A percentile compares a stretch with the other conserved stretches of the same genome.
Conservation (phyloP, 2,329 filamentous ascomycete genomes). For the Pseudogymnoascus sp. region DNA sequence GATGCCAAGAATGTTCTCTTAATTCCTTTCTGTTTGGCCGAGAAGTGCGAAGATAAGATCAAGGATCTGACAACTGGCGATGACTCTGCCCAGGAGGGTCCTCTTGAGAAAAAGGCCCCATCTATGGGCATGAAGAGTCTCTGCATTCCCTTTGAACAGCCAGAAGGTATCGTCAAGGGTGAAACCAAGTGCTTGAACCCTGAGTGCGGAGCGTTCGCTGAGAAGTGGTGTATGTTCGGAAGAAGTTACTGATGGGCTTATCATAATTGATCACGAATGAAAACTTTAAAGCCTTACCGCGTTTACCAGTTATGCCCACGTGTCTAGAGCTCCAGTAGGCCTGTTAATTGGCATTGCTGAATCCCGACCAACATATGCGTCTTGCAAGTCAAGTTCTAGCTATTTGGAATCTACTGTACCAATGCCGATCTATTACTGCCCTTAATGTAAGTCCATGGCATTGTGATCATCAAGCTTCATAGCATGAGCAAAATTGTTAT, state of each 20-base stretch:
- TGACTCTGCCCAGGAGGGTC: slow-evolving; percentile 39
- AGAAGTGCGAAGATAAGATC: slow-evolving; percentile 84
- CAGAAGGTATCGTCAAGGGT: slow-evolving; percentile 66
- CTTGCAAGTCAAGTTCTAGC: neutral
- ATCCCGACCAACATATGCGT: neutral
- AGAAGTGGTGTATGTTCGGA: slow-evolving; percentile 91
- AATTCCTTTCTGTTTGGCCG: slow-evolving; percentile 79
- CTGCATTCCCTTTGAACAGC: slow-evolving; percentile 81
- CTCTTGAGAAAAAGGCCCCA: slow-evolving; percentile 45
- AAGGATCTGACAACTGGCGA: slow-evolving; percentile 83
- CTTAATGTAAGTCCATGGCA: neutral
- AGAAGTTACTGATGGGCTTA: slow-evolving; percentile 39
- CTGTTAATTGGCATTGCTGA: neutral
- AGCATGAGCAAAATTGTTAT: neutral
- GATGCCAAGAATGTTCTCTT: slow-evolving; percentile 89
- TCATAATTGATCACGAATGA: neutral
- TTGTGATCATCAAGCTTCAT: neutral
- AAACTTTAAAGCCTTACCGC: neutral
- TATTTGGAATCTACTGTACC: neutral
- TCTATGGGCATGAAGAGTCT: slow-evolving; percentile 71
- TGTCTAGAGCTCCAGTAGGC: neutral
- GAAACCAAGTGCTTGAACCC: slow-evolving; percentile 91
- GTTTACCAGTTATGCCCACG: neutral
- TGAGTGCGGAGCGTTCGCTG: slow-evolving; percentile 66
- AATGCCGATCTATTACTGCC: neutral